Evolutionary conservation across 2,329 filamentous ascomycete genomes (phyloP), one percentile per base, ranked within the genome.

Genomic region (Thelonectria discophora): DNA sequence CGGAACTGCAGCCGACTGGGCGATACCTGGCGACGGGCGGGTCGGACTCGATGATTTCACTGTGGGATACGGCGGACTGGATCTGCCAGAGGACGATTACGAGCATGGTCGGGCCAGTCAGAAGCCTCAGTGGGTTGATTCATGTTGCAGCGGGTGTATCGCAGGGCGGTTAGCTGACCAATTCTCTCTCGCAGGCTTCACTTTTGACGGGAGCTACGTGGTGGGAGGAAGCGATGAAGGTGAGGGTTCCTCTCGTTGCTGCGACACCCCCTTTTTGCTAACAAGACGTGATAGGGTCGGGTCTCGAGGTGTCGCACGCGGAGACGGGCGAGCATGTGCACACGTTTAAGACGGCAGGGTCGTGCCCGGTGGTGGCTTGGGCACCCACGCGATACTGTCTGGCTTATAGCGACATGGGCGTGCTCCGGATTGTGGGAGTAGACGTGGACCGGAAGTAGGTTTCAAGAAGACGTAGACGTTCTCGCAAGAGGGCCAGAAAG

Each of bases 21-120:
- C 83, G 87, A 43, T 90, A 88, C 72, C 80, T 94, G 46, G 91
- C 91, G 0, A 90, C 90, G 0, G 91, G 91, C 30, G 90, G 90
- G 10, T 87, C 88, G 10, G 91, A 94, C 71, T 90, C 89, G 1
- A 84, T 92, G 52, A 90, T 94, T 66, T 84, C 89, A 5, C 80
- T 94, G 3, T 94, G 91, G 89, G 90, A 94, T 70, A 93, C 91
- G 3, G 83, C 84, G 42, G 88, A 91, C 67, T 93, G 90, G 90
- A 86, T 91, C 58, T 93, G 90, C 72, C 85, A 89, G 70, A 84
- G 88, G 62, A 92, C 90, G 1, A 81, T 93, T 43, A 87, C 87
- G 37, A 83, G 86, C 68, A 90, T 92, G 80, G 82, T 84, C 10
- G 89, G 89, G 1, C 87, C 90, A 3, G 88, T 94, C 27, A 84